Percentiles rank a stretch among this genome's conserved stretches.
These are phyloP conservation scores for Nitzschia sp. DNA, from an alignment of 108 stramenopile species.

Conservation along the genomic window DNA sequence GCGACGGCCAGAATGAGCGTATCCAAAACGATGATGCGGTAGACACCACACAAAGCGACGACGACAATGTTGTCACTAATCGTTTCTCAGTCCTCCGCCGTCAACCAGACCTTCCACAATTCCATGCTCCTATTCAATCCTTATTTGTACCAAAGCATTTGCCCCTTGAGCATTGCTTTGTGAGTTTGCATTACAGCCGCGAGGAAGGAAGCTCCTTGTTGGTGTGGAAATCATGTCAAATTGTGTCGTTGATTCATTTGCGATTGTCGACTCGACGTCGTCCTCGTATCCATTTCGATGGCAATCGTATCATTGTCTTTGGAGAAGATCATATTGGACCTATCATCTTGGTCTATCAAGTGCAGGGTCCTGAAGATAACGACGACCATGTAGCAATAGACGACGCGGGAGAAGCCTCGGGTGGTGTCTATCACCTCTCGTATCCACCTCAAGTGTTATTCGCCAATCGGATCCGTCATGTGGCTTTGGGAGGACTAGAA, in stretches of 20 bases:
- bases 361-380: slow-evolving; percentile 19
- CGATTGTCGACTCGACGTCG: slow-evolving; percentile 52
- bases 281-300: slow-evolving; percentile 62
- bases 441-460: slow-evolving; percentile 22
- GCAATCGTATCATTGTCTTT: slow-evolving; percentile 62
- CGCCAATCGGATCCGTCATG: slow-evolving; percentile 68
- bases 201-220: slow-evolving; percentile 51
- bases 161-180: slow-evolving; percentile 53
- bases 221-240: slow-evolving; percentile 48
- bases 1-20: neutral
- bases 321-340: slow-evolving; percentile 72
- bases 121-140: slow-evolving; percentile 2
- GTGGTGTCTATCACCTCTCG: slow-evolving; percentile 33
- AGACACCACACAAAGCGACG: neutral
- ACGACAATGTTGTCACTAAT: neutral
- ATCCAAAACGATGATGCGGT: neutral
- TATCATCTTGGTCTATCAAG: slow-evolving; percentile 65
- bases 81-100: neutral
- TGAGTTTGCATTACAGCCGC: slow-evolving; percentile 56
- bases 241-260: slow-evolving; percentile 55
- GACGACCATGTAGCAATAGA: slow-evolving; percentile 1
- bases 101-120: slow-evolving; percentile 1
- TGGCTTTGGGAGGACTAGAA: slow-evolving; percentile 59
- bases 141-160: slow-evolving; percentile 42
- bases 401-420: slow-evolving; percentile 7